Base-by-base conservation (phyloP, 2,329 filamentous ascomycete genomes). In the Thielaviopsis punctulata region DNA sequence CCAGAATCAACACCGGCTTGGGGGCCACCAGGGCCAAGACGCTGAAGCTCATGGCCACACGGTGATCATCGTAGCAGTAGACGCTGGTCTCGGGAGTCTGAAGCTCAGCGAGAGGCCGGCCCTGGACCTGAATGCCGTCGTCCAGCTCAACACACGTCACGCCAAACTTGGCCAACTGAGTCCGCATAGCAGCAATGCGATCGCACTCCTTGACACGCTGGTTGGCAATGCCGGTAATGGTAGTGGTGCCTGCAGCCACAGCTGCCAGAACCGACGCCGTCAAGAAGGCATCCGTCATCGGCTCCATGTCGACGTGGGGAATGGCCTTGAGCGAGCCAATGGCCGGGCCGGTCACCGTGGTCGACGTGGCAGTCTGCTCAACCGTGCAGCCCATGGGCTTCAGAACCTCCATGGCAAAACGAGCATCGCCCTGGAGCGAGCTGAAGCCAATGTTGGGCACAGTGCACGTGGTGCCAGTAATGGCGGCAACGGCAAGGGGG, bases 131-230 rank as follows among this genome's bases (percentile, higher is more conserved):
- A 56, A 98, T 93, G n/a, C 92, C 92, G 64, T 98, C 92, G 25
- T 95, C 87, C 49, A 94, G 80, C 65, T 96, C 88, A 49, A 80
- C 75, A 62, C 89, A 95, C 21, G 73, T 71, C 1, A 98, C 85
- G 5, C 88, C 89, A 60, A 95, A 98, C 63, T 96, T 96, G 44
- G 83, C 85, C 41, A 98, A 77, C 66, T 98, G 84, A 55, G 89
- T 85, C 62, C 87, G 85, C 92, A 98, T 98, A 25, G 92, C 92
- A 57, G 80, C 76, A 59, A 98, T 98, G 33, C 92, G 83, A 64
- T 98, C 95, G 69, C 92, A 98, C 63, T 98, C 92, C 65, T 98
- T 98, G 55, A 96, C 90, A 59, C 92, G 80, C 65, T 98, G 92
- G 62, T 98, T 98, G 25, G 92, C 92, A 59, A 98, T 98, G 48